Evolutionary conservation across 2,329 filamentous ascomycete species (phyloP).

Genomic region (Pyrenochaeta sp.): DNA sequence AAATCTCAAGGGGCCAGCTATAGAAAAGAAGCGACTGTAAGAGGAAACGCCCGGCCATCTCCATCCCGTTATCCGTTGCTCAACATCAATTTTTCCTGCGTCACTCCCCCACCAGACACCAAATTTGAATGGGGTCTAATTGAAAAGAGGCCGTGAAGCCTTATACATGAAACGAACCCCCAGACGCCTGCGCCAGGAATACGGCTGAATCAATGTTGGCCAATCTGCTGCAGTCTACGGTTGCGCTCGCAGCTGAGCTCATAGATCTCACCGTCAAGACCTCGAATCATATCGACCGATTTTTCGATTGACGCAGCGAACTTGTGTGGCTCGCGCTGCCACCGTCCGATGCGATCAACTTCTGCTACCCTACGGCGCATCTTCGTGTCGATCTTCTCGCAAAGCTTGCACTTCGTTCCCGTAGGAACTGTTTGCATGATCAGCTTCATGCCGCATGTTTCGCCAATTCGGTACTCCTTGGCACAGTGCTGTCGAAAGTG

Average conservation of each 20-base stretch:
- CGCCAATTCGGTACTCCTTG: constrained; percentile 93
- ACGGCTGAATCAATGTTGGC: constrained; percentile 30
- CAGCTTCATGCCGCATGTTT: constrained; percentile 94
- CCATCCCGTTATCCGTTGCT: constrained; percentile 35
- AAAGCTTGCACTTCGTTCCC: constrained; percentile 77
- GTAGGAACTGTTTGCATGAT: constrained; percentile 77
- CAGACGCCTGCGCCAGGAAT: constrained; percentile 39
- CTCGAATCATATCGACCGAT: constrained; percentile 75
- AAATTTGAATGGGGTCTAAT: constrained; percentile 45
- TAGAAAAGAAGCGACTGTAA: constrained; percentile 47
- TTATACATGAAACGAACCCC: constrained; percentile 47
- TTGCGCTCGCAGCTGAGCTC: constrained; percentile 67
- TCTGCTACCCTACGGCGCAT: constrained; percentile 77
- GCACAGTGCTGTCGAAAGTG: constrained; percentile 92
- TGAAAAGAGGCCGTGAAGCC: constrained; percentile 34
- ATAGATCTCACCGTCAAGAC: constrained; percentile 73
- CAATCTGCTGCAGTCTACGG: constrained; percentile 47
- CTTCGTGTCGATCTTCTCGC: constrained; percentile 90
- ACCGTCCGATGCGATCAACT: constrained; percentile 76
- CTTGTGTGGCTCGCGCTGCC: constrained; percentile 73
- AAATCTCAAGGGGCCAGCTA: constrained; percentile 36
- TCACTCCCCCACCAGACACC: constrained; percentile 38
- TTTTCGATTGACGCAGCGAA: constrained; percentile 70
- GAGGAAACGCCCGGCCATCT: constrained; percentile 46
- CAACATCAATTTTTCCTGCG: constrained; percentile 40